A percentile compares a stretch with the other conserved stretches of the same genome.
Evolutionary conservation across 75 land plant species (phyloP).

Genomic region (Sequoia sempervirens): DNA sequence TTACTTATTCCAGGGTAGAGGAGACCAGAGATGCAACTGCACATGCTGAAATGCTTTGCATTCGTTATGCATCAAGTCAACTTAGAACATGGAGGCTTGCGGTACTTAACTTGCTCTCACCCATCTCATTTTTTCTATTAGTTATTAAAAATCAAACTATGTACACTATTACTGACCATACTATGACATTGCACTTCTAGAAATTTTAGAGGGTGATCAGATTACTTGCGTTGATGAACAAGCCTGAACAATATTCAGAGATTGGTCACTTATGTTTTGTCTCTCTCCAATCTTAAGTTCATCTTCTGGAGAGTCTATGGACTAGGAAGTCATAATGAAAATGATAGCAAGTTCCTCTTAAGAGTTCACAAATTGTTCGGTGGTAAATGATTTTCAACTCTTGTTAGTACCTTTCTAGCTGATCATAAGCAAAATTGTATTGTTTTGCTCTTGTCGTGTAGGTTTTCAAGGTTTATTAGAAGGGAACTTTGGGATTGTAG

Average conservation of each 20-base stretch:
- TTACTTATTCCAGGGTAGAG: slow-evolving; percentile 59
- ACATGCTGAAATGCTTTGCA: slow-evolving; percentile 98
- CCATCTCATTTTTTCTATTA: neutral
- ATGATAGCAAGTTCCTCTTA: neutral
- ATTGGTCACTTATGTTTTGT: neutral
- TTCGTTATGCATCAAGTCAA: slow-evolving; percentile 66
- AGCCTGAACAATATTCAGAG: neutral
- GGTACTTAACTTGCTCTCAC: slow-evolving; percentile 26
- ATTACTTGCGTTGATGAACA: neutral
- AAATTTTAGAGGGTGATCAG: neutral
- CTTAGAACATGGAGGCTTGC: slow-evolving; percentile 80
- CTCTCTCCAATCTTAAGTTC: neutral
- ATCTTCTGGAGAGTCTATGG: neutral
- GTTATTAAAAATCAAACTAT: neutral
- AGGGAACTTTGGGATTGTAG: neutral
- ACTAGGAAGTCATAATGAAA: neutral
- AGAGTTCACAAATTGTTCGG: neutral
- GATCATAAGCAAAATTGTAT: neutral
- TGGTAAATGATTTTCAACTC: neutral
- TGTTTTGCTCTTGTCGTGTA: neutral
- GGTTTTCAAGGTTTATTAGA: neutral
- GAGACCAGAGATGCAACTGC: slow-evolving; percentile 84
- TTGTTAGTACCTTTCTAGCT: neutral
- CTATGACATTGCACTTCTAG: neutral
- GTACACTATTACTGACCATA: neutral